Conservation (phyloP, 768 basidiomycete genomes). For the Cystobasidium tubakii region DNA sequence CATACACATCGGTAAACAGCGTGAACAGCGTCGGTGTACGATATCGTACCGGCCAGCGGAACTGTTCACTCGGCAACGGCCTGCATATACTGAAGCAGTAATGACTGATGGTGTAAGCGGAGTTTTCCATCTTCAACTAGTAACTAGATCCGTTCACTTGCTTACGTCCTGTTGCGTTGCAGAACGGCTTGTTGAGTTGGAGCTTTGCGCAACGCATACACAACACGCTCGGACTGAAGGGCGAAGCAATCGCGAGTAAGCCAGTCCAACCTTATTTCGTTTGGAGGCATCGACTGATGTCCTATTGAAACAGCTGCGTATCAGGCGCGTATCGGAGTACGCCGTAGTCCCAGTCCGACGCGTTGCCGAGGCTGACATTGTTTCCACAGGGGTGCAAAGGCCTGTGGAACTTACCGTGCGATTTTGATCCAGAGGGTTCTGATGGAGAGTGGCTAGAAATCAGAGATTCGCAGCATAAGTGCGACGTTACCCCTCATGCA, state of each 20-base stretch:
- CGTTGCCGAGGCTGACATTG: not conserved
- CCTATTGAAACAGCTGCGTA: too few relatives aligned
- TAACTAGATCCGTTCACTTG: too few relatives aligned
- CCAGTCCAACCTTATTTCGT: too few relatives aligned
- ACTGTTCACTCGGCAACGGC: not conserved
- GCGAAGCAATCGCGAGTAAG: conserved; percentile 28
- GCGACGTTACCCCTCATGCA: not conserved
- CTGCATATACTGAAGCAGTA: not conserved
- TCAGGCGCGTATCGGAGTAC: conserved; percentile 18
- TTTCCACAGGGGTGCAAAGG: conserved; percentile 14
- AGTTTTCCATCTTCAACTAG: too few relatives aligned
- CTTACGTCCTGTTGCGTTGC: too few relatives aligned
- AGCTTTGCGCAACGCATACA: not conserved
- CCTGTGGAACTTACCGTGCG: not conserved
- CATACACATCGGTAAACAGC: not conserved
- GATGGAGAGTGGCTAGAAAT: conserved; percentile 18
- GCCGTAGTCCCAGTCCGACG: not conserved
- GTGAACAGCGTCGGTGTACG: not conserved
- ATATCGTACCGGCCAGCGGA: not conserved
- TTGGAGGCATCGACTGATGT: too few relatives aligned
- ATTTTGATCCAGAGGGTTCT: not conserved
- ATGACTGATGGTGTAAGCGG: conserved; percentile 22
- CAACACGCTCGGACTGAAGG: not conserved
- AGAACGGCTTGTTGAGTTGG: conserved; percentile 30
- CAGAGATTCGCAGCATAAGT: conserved; percentile 8